These are phyloP conservation scores for Monilinia fructicola DNA, from an alignment of 2,329 filamentous ascomycete genomes.

Conservation along the genomic window DNA sequence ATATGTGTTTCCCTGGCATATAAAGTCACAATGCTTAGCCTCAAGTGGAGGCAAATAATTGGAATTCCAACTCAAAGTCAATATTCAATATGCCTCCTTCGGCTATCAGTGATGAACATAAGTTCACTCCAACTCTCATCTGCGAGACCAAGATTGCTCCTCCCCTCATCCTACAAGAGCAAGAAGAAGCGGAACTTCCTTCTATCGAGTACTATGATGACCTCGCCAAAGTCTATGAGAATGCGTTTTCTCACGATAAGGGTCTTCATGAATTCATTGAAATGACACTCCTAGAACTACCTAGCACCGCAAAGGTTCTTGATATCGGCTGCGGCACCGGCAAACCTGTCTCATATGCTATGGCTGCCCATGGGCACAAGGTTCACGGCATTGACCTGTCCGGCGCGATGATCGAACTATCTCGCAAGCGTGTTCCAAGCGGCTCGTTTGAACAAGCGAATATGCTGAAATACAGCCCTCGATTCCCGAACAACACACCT, in stretches of 20 bases:
- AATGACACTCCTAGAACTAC: background rate
- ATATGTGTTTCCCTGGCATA: background rate
- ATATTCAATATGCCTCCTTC: background rate
- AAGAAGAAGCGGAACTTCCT: background rate
- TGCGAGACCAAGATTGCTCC: background rate
- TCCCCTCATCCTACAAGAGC: background rate
- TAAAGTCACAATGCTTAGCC: background rate
- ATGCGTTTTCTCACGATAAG: background rate
- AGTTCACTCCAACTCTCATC: background rate
- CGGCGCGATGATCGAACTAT: constrained; percentile 34
- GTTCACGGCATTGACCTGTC: constrained; percentile 39
- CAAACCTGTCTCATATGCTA: constrained; percentile 36
- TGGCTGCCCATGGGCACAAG: constrained; percentile 31
- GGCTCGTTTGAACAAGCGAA: constrained; percentile 27
- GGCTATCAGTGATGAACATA: background rate
- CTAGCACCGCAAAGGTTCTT: constrained; percentile 26
- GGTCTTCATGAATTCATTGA: constrained; percentile 4
- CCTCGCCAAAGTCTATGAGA: constrained; percentile 8
- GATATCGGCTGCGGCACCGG: constrained; percentile 42
- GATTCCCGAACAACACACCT: background rate
- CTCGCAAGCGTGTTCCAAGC: constrained; percentile 23
- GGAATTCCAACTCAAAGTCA: background rate
- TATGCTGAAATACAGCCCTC: constrained; percentile 28
- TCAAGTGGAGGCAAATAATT: background rate
- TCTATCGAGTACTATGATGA: constrained; percentile 12